These are phyloP conservation scores for Backusella morwellensis DNA, from an alignment of 192 early-diverging fungal genomes.

Conservation along the genomic window DNA sequence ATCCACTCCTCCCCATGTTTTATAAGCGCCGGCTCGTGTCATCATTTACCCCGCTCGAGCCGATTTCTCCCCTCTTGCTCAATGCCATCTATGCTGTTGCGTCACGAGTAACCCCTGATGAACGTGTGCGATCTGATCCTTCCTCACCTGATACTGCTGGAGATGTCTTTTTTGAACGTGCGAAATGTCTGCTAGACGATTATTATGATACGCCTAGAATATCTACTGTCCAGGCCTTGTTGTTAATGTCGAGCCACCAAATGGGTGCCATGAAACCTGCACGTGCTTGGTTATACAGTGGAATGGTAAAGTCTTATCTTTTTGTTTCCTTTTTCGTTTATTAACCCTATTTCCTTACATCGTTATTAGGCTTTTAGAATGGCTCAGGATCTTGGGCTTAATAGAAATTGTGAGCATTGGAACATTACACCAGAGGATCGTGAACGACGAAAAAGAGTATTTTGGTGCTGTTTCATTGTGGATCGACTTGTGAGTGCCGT, in stretches of 20 bases:
- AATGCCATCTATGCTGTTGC: slow-evolving; percentile 54
- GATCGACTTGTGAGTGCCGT: slow-evolving; percentile 66
- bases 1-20: slow-evolving; percentile 68
- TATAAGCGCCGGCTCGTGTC: slow-evolving; percentile 55
- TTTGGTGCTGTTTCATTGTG: slow-evolving; percentile 73
- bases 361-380: slow-evolving; percentile 58
- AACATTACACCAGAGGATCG: slow-evolving; percentile 51
- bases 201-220: slow-evolving; percentile 60
- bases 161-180: slow-evolving; percentile 60
- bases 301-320: slow-evolving; percentile 46
- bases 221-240: slow-evolving; percentile 62
- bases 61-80: slow-evolving; percentile 38
- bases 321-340: background rate
- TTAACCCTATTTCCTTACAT: background rate
- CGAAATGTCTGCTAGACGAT: slow-evolving; percentile 65
- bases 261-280: slow-evolving; percentile 67
- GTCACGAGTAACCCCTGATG: slow-evolving; percentile 42
- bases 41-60: slow-evolving; percentile 37
- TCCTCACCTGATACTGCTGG: slow-evolving; percentile 45
- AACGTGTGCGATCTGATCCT: slow-evolving; percentile 41
- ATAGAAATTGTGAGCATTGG: slow-evolving; percentile 64
- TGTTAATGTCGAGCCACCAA: slow-evolving; percentile 66
- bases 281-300: slow-evolving; percentile 69
- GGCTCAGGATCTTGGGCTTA: slow-evolving; percentile 77
- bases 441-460: slow-evolving; percentile 65